Percentiles rank a stretch among this genome's conserved stretches.
phyloP scores from a whole-genome alignment of 768 basidiomycete species.

The Astraeus odoratus region DNA sequence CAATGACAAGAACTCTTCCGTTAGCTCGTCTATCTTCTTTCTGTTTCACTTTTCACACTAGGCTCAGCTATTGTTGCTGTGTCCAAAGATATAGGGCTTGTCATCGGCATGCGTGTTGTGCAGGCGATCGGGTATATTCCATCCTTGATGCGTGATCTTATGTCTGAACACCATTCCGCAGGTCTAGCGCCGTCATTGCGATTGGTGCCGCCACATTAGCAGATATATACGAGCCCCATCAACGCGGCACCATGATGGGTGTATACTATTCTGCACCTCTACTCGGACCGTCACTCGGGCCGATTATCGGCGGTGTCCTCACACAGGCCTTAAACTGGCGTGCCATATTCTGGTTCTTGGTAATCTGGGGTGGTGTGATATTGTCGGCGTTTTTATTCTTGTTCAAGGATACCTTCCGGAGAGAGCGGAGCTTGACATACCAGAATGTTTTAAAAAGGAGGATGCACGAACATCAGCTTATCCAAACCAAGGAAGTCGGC shows the following conservation, averaged over 20 bases:
- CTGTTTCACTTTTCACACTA: constrained; percentile 44
- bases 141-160: not conserved
- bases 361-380: constrained; percentile 51
- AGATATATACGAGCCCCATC: constrained; percentile 69
- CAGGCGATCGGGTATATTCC: constrained; percentile 55
- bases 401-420: constrained; percentile 80
- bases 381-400: constrained; percentile 55
- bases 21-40: constrained; percentile 50
- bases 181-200: constrained; percentile 60
- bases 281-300: constrained; percentile 63
- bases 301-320: constrained; percentile 64
- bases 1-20: not conserved
- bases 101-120: constrained; percentile 63
- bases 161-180: constrained; percentile 16
- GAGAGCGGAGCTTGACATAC: constrained; percentile 76
- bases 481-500: constrained; percentile 10
- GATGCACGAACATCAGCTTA: constrained; percentile 16
- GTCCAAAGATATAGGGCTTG: constrained; percentile 45
- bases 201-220: constrained; percentile 77
- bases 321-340: constrained; percentile 72
- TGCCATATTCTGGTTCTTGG: constrained; percentile 79
- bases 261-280: constrained; percentile 77
- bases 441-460: constrained; percentile 54
- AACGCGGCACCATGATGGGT: constrained; percentile 76
- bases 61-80: constrained; percentile 55